These are phyloP conservation scores for Stylonectria norvegica DNA, from an alignment of 2,329 filamentous ascomycete species.

Conservation along the genomic window DNA sequence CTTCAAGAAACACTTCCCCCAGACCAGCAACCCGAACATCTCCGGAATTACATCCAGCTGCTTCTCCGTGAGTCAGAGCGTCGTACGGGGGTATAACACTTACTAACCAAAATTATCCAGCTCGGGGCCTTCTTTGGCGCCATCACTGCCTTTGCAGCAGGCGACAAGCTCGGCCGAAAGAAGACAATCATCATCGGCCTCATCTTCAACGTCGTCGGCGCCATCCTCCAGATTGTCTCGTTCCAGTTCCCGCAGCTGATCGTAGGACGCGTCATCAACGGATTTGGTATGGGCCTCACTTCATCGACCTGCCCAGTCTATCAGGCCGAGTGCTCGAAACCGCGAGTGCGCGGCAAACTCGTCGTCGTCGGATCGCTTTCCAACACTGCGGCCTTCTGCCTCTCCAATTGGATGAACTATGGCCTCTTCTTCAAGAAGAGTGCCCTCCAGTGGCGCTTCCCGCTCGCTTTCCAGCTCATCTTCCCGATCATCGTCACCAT, in stretches of 20 bases:
- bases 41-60: slow-evolving; percentile 44
- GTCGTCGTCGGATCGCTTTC: slow-evolving; percentile 41
- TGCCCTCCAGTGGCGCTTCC: slow-evolving; percentile 27
- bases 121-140: slow-evolving; percentile 34
- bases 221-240: slow-evolving; percentile 33
- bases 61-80: slow-evolving; percentile 35
- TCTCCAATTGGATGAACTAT: slow-evolving; percentile 48
- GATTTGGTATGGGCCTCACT: slow-evolving; percentile 36
- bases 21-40: slow-evolving; percentile 36
- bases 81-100: accelerated
- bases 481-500: slow-evolving; percentile 31
- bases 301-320: slow-evolving; percentile 36
- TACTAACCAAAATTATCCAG: slow-evolving; percentile 12
- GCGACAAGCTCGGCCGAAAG: slow-evolving; percentile 33
- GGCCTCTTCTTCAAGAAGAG: slow-evolving; percentile 34
- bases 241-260: slow-evolving; percentile 40
- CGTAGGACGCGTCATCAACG: slow-evolving; percentile 40
- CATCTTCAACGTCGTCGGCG: slow-evolving; percentile 31
- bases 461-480: slow-evolving; percentile 33
- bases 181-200: slow-evolving; percentile 32
- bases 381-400: slow-evolving; percentile 41
- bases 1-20: slow-evolving; percentile 37
- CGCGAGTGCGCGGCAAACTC: slow-evolving; percentile 41
- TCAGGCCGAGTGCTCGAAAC: slow-evolving; percentile 31
- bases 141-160: slow-evolving; percentile 28